Evolutionary conservation across 2,329 filamentous ascomycete species (phyloP), one percentile per base, ranked within the genome.

Genomic region (Pyrenophora tritici-repentis): DNA sequence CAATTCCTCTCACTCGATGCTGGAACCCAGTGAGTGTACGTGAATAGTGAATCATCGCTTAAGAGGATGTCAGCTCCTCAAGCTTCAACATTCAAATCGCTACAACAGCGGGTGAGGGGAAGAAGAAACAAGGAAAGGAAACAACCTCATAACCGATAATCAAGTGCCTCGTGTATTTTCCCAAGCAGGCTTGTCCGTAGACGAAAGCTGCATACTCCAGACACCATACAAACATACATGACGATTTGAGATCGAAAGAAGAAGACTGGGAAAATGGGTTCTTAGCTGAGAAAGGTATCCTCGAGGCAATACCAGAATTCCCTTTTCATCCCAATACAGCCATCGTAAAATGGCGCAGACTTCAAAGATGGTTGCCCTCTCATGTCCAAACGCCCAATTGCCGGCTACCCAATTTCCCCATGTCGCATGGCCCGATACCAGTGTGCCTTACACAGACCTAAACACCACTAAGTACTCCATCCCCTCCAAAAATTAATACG

Each of bases 401-500:
- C 6, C 12, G 37, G 37, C 12, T 3, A 42, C n/a, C 31, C 31
- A 17, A 9, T 24, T 6, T 33, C 17, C 41, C 20, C 38, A 13
- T 7, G n/a, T 42, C 14, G 14, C 6, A n/a, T 12, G 13, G 10
- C 32, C 24, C 17, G 37, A 29, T 29, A 29, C 26, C 26, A 29
- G 26, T 29, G 26, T 10, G 26, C 26, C 35, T 61, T 32, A 59
- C 20, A 37, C 56, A 47, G 49, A 50, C 54, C 54, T 58, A 53
- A 37, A 47, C 24, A 42, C 38, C 53, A 45, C 54, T 66, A 68
- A 62, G 67, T 67, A 62, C 68, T 71, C 64, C 67, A 70, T 37
- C 67, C 67, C 63, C 67, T 73, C 60, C 36, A 59, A 55, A 56
- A 62, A 51, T 70, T 63, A 72, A 67, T 62, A 69, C 55, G 50